These are phyloP conservation scores for Diaporthe ilicicola DNA, from an alignment of 2,329 filamentous ascomycete species.

Conservation along the genomic window DNA sequence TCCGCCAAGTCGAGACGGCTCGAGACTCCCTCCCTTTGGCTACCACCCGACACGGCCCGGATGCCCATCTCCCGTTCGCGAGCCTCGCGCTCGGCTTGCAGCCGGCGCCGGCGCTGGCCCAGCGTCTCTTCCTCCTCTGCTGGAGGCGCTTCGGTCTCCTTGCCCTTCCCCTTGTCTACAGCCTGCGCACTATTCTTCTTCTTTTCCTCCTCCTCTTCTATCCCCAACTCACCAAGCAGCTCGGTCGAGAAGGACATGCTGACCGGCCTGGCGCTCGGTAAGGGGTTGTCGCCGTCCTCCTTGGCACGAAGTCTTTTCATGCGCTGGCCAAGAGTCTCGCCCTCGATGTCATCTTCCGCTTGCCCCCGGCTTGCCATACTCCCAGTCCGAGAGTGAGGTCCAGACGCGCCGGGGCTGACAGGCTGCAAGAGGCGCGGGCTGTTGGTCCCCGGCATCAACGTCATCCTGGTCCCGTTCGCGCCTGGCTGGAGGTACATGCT, in stretches of 20 bases:
- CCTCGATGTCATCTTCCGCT: conserved; percentile 61
- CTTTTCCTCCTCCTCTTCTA: conserved; percentile 52
- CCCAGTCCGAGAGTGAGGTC: conserved; percentile 27
- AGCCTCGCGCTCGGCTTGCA: conserved; percentile 75
- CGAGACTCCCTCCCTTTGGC: conserved; percentile 42
- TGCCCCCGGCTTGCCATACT: conserved; percentile 40
- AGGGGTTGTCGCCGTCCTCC: conserved; percentile 54
- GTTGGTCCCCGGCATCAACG: conserved; percentile 27
- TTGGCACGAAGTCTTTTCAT: conserved; percentile 70
- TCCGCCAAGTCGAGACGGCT: conserved; percentile 67
- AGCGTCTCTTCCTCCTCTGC: conserved; percentile 77
- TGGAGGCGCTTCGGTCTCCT: conserved; percentile 39
- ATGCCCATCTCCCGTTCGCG: conserved; percentile 62
- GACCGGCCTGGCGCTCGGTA: conserved; percentile 66
- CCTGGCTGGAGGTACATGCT: conserved; percentile 39
- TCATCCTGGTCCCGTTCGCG: conserved; percentile 29
- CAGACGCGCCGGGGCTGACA: conserved; percentile 32
- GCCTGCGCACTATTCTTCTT: conserved; percentile 36
- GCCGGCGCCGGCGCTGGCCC: conserved; percentile 76
- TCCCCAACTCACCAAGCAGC: conserved; percentile 71
- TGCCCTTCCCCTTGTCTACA: conserved; percentile 39
- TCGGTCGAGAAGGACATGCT: conserved; percentile 74
- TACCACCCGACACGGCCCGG: conserved; percentile 39
- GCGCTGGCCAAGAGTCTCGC: conserved; percentile 73
- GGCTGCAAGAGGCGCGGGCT: conserved; percentile 32